Percentiles rank a stretch among this genome's conserved stretches.
Evolutionary conservation across 2,329 filamentous ascomycete species (phyloP).

Genomic region (Penicillium brevicompactum): DNA sequence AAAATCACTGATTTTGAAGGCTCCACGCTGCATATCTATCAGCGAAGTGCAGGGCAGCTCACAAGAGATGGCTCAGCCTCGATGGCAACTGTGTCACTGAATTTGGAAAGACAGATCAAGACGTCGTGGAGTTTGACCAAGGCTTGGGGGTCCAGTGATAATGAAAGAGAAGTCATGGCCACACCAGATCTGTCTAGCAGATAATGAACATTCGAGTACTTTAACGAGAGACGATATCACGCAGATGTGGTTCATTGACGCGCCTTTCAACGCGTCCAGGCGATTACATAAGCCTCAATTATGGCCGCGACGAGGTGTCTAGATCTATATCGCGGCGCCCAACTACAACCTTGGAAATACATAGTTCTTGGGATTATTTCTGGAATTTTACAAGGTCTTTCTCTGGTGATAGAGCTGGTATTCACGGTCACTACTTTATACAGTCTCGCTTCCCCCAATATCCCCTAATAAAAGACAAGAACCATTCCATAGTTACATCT

Average conservation of each 20-base stretch:
- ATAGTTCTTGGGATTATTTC: too few species aligned
- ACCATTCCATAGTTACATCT: not conserved
- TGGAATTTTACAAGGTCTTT: too few species aligned
- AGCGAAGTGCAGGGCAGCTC: slow-evolving; percentile 17
- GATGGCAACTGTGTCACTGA: slow-evolving; percentile 64
- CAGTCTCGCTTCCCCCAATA: too few species aligned
- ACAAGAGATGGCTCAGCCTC: slow-evolving; percentile 63
- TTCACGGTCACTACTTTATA: too few species aligned
- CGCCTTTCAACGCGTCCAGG: not conserved
- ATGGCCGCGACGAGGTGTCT: too few species aligned
- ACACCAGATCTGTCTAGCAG: not conserved
- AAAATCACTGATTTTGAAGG: not conserved
- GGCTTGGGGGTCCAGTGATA: slow-evolving; percentile 60
- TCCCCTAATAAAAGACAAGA: not conserved
- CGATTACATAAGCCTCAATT: not conserved
- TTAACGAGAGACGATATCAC: too few species aligned
- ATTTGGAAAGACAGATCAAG: slow-evolving; percentile 63
- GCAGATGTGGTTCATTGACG: not conserved
- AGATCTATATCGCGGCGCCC: too few species aligned
- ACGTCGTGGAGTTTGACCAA: slow-evolving; percentile 61
- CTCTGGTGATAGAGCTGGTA: too few species aligned
- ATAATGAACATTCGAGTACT: not conserved
- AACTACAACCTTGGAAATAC: too few species aligned
- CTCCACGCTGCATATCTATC: not conserved
- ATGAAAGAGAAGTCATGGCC: slow-evolving; percentile 44